Conservation (phyloP, 805 yeast species). For the Cyberlindnera xylosilytica region DNA sequence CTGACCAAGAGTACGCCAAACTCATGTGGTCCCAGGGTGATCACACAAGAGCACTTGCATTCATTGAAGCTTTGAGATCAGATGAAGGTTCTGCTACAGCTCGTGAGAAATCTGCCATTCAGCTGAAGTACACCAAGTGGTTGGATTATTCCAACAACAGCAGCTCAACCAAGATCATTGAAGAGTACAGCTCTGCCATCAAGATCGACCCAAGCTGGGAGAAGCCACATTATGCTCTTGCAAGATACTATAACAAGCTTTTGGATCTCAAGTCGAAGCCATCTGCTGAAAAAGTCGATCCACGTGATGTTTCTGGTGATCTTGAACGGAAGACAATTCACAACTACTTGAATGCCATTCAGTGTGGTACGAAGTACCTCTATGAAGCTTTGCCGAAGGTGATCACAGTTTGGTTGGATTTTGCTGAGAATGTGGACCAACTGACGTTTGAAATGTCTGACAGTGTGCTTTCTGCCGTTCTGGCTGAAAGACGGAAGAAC, state of each 20-base stretch:
- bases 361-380: constrained; percentile 60
- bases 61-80: constrained; percentile 42
- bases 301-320: constrained; percentile 40
- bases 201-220: constrained; percentile 60
- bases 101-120: constrained; percentile 40
- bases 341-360: constrained; percentile 56
- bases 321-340: constrained; percentile 54
- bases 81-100: constrained; percentile 15
- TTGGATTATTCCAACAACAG: constrained; percentile 81
- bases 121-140: constrained; percentile 84
- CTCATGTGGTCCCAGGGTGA: constrained; percentile 89
- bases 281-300: constrained; percentile 16
- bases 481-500: constrained; percentile 32
- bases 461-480: constrained; percentile 7
- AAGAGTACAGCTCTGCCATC: constrained; percentile 62
- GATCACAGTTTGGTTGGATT: constrained; percentile 90
- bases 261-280: constrained; percentile 58
- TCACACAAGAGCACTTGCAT: constrained; percentile 75
- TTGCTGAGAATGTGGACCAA: constrained; percentile 36
- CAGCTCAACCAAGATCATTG: constrained; percentile 66
- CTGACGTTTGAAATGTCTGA: constrained; percentile 22
- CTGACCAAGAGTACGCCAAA: constrained; percentile 75
- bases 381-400: constrained; percentile 87
- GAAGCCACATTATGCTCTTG: constrained; percentile 76
- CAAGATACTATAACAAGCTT: constrained; percentile 73